These are phyloP conservation scores for Hanseniaspora thailandica DNA, from an alignment of 805 yeast genomes.

Conservation along the genomic window DNA sequence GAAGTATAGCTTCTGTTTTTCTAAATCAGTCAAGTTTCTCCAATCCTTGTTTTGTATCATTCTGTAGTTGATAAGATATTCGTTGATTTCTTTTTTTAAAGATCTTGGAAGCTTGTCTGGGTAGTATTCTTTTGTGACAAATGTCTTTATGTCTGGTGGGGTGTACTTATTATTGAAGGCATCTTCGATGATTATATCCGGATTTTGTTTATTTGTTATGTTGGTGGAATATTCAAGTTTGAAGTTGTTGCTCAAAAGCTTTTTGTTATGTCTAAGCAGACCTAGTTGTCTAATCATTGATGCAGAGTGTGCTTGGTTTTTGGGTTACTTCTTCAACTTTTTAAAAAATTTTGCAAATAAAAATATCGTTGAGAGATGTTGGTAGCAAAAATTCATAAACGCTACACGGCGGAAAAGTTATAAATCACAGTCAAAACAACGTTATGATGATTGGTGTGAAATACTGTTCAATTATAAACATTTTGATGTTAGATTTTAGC, in stretches of 20 bases:
- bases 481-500: no score
- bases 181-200: constrained; percentile 1
- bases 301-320: not conserved
- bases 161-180: constrained; percentile 15
- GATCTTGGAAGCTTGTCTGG: constrained; percentile 23
- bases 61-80: constrained; percentile 26
- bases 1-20: constrained; percentile 27
- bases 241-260: not conserved
- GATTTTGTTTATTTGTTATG: not conserved
- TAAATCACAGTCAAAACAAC: no score
- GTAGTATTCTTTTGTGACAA: constrained; percentile 26
- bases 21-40: constrained; percentile 24
- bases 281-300: not conserved
- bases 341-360: no score
- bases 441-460: no score
- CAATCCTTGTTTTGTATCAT: constrained; percentile 25
- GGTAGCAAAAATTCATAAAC: no score
- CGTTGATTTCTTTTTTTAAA: constrained; percentile 30
- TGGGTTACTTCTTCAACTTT: no score
- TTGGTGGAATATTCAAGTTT: not conserved
- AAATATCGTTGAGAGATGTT: no score
- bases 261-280: not conserved
- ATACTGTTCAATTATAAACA: no score
- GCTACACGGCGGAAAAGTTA: no score
- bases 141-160: constrained; percentile 27